A percentile compares a stretch with the other conserved stretches of the same genome.
Conservation (phyloP, 139 green algal genomes). For the Pleodorina starrii region DNA sequence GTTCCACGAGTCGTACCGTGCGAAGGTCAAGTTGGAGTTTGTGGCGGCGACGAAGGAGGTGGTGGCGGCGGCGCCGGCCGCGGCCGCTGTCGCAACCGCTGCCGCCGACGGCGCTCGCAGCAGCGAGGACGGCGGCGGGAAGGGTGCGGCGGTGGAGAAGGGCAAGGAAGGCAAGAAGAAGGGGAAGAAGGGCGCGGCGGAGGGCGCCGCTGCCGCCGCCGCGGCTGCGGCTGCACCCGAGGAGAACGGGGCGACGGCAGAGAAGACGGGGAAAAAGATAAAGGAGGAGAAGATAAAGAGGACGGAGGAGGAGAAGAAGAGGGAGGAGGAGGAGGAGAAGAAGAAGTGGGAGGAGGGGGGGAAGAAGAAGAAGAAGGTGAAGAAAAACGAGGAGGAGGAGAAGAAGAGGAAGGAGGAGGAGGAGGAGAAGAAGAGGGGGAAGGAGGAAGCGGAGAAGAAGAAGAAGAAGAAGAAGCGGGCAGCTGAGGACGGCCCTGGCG, state of each 20-base stretch:
- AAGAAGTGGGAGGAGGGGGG: neutral
- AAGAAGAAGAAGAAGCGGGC: neutral
- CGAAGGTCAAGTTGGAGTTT: slow-evolving; percentile 62
- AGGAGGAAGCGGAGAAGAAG: neutral
- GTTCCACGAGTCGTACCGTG: slow-evolving; percentile 57
- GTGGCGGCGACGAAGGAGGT: slow-evolving; percentile 40
- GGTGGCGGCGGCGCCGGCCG: neutral
- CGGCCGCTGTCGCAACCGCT: neutral
- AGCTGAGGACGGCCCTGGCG: neutral
- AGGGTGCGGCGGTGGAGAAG: neutral
- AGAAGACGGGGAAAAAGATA: neutral
- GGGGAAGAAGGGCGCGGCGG: neutral
- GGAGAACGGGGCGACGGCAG: neutral
- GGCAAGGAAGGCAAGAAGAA: neutral
- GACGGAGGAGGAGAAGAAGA: neutral
- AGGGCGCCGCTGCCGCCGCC: neutral
- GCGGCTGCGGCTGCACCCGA: neutral
- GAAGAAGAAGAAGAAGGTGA: no score
- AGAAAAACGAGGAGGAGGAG: neutral
- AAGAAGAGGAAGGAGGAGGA: neutral
- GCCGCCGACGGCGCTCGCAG: neutral
- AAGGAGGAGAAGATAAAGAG: neutral
- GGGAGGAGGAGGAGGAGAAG: neutral
- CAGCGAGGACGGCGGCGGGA: neutral
- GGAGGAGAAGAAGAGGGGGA: neutral